phyloP scores from a whole-genome alignment of 192 early-diverging fungal species.

The Rhizoclosmatium globosum region DNA sequence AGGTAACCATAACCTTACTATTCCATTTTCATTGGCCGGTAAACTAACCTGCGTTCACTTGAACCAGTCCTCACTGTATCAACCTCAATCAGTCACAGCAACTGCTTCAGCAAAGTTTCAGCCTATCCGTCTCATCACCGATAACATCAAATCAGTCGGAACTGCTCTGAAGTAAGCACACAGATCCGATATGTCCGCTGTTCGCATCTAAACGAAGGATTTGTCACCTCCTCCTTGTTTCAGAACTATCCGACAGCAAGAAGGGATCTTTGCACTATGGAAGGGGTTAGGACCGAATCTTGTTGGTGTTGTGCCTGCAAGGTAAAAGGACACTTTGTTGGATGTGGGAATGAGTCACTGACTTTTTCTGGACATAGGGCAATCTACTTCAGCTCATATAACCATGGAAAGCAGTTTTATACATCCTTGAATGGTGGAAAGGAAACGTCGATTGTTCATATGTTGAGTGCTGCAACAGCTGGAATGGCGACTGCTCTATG shows the following conservation, averaged over 20 bases:
- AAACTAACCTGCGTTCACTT: not conserved
- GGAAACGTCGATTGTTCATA: conserved; percentile 83
- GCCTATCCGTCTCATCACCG: not conserved
- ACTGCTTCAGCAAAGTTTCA: not conserved
- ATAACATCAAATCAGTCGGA: conserved; percentile 5
- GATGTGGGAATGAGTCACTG: not conserved
- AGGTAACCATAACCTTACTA: conserved; percentile 59
- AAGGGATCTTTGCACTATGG: conserved; percentile 88
- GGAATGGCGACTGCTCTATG: conserved; percentile 76
- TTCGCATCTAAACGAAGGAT: not conserved
- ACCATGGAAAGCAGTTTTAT: conserved; percentile 84
- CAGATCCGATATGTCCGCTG: not conserved
- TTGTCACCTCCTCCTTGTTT: not conserved
- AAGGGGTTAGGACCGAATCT: conserved; percentile 95
- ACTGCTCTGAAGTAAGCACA: not conserved
- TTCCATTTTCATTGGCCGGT: not conserved
- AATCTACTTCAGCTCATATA: conserved; percentile 94
- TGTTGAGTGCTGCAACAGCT: conserved; percentile 79
- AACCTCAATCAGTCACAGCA: conserved; percentile 39
- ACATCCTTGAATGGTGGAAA: conserved; percentile 74
- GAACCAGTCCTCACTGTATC: conserved; percentile 16
- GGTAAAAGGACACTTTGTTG: conserved; percentile 53
- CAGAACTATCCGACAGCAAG: conserved; percentile 70
- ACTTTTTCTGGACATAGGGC: conserved; percentile 57
- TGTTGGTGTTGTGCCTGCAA: conserved; percentile 92